Conservation (phyloP, 805 yeast species). For the Naumovozyma dairenensis region DNA sequence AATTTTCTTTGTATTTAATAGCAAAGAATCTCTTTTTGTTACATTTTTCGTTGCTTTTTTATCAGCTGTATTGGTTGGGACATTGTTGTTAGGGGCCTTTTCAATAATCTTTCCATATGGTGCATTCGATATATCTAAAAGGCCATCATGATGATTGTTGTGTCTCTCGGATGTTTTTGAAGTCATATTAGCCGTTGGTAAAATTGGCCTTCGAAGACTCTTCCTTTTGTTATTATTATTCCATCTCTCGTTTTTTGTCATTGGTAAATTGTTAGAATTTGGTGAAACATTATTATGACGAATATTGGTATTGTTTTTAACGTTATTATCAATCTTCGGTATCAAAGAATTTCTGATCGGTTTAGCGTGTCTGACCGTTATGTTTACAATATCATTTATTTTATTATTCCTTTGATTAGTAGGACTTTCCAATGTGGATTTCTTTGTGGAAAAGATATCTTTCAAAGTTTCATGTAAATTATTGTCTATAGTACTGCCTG, state of each 20-base stretch:
- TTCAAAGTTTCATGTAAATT: constrained; percentile 23
- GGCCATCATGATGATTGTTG: too few species aligned
- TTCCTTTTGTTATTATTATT: too few species aligned
- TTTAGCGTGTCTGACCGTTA: neutral
- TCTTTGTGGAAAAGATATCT: constrained; percentile 18
- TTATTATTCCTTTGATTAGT: neutral
- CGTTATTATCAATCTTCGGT: constrained; percentile 1
- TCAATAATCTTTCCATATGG: too few species aligned
- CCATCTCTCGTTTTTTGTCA: too few species aligned
- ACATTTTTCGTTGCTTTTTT: too few species aligned
- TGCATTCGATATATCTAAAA: too few species aligned
- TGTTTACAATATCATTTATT: neutral
- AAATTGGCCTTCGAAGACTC: too few species aligned
- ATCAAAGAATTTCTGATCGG: neutral
- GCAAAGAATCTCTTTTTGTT: neutral
- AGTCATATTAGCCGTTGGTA: too few species aligned
- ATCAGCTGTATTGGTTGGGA: neutral
- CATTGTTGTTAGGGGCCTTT: neutral
- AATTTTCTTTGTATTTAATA: constrained; percentile 1
- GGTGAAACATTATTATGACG: too few species aligned
- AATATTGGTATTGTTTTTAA: too few species aligned
- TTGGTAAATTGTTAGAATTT: too few species aligned
- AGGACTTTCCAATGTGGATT: neutral
- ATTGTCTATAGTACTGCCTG: constrained; percentile 10
- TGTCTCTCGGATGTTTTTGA: too few species aligned